Conservation (phyloP, 225 moss, liverwort and hornwort species). For the Sphagnum contortum region DNA sequence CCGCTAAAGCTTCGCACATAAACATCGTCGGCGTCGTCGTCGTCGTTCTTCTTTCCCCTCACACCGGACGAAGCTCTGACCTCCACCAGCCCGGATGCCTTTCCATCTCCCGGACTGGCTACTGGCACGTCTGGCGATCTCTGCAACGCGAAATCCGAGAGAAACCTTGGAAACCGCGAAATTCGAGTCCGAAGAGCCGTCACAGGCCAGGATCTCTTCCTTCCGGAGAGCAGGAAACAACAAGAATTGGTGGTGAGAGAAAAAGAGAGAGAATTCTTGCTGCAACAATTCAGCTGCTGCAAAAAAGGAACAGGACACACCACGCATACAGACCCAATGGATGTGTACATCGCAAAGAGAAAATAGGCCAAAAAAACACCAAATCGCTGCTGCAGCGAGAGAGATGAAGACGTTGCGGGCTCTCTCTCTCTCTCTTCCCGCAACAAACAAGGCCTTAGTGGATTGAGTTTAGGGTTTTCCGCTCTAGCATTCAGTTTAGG, state of each 20-base stretch:
- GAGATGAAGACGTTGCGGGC: too few relatives aligned
- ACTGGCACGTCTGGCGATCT: too few relatives aligned
- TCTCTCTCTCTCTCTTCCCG: too few relatives aligned
- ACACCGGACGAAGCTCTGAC: neutral
- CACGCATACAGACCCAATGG: neutral
- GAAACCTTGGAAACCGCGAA: neutral
- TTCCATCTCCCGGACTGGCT: too few relatives aligned
- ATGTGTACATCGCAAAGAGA: neutral
- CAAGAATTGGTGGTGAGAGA: neutral
- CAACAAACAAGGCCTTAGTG: too few relatives aligned
- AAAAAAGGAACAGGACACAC: neutral
- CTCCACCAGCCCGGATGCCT: conserved; percentile 10
- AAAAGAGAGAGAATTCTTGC: too few relatives aligned
- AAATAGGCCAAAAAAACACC: too few relatives aligned
- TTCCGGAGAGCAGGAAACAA: too few relatives aligned
- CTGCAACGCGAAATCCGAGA: neutral
- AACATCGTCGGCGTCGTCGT: conserved; percentile 26
- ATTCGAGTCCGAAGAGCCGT: neutral
- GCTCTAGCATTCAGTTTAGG: too few relatives aligned
- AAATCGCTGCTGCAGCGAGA: too few relatives aligned
- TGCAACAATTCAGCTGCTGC: neutral
- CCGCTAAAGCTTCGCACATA: conserved; percentile 39
- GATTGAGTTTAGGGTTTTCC: too few relatives aligned
- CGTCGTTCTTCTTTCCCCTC: neutral
- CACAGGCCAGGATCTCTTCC: neutral